Conservation (phyloP, 2,329 filamentous ascomycete genomes). For the Talaromyces funiculosus region DNA sequence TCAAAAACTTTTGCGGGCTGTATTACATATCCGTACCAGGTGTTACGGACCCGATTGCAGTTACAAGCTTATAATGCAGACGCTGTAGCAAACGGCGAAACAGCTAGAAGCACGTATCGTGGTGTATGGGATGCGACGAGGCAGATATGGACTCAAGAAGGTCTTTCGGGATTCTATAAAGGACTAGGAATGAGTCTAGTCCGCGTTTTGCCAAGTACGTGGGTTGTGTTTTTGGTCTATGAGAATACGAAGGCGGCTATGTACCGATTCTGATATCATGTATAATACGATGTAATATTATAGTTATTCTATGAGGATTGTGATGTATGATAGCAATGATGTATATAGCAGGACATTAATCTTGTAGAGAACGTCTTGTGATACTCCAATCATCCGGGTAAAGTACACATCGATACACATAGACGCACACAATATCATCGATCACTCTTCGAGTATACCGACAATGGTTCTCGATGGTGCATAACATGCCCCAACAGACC, state of each 20-base stretch:
- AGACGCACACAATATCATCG: background rate
- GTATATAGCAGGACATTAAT: background rate
- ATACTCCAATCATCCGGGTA: background rate
- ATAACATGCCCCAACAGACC: slow-evolving; percentile 5
- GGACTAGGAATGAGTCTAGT: slow-evolving; percentile 85
- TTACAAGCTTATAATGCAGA: slow-evolving; percentile 73
- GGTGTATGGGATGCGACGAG: slow-evolving; percentile 65
- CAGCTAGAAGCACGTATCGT: slow-evolving; percentile 59
- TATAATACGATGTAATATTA: background rate
- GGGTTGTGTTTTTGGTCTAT: slow-evolving; percentile 95
- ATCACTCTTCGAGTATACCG: slow-evolving; percentile 7
- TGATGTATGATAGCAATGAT: background rate
- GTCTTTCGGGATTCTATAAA: slow-evolving; percentile 79
- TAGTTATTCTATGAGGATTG: background rate
- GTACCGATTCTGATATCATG: slow-evolving; percentile 44
- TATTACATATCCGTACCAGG: slow-evolving; percentile 91
- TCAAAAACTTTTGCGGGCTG: slow-evolving; percentile 87
- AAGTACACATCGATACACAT: background rate
- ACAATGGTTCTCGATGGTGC: slow-evolving; percentile 4
- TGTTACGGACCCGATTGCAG: slow-evolving; percentile 75
- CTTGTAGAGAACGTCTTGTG: background rate
- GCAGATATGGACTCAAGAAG: slow-evolving; percentile 74
- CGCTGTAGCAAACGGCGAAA: slow-evolving; percentile 36
- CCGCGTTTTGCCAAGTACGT: slow-evolving; percentile 86
- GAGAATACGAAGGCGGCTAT: slow-evolving; percentile 77